Evolutionary conservation across 768 basidiomycete genomes (phyloP).

Genomic region (Boletus pseudo-olivaceus): DNA sequence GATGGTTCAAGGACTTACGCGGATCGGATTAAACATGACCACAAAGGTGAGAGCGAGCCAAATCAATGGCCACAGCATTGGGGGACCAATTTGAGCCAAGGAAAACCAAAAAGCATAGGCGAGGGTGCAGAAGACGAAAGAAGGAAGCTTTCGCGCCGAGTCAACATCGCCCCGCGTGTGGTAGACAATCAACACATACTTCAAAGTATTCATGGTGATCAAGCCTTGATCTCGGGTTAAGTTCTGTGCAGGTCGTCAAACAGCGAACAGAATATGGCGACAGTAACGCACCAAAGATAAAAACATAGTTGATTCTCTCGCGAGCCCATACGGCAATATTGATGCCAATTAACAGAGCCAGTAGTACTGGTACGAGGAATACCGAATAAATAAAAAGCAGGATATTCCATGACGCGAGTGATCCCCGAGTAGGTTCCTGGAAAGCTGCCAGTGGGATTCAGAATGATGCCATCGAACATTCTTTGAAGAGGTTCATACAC

Average conservation of each 20-base stretch:
- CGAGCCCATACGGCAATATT: slow-evolving; percentile 77
- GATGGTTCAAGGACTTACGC: slow-evolving; percentile 33
- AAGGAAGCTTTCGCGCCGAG: slow-evolving; percentile 55
- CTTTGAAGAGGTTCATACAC: slow-evolving; percentile 17
- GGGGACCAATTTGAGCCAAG: slow-evolving; percentile 62
- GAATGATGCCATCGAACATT: background rate
- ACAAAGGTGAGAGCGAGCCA: slow-evolving; percentile 69
- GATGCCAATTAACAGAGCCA: slow-evolving; percentile 71
- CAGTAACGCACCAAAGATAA: slow-evolving; percentile 72
- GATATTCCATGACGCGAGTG: slow-evolving; percentile 65
- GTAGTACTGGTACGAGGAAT: slow-evolving; percentile 69
- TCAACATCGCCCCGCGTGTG: background rate
- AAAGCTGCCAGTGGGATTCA: slow-evolving; percentile 42
- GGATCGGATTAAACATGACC: slow-evolving; percentile 73
- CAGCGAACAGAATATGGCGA: background rate
- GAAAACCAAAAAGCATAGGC: slow-evolving; percentile 84
- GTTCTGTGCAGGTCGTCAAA: slow-evolving; percentile 39
- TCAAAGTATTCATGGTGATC: slow-evolving; percentile 80
- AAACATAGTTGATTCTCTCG: slow-evolving; percentile 84
- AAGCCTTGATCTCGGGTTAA: slow-evolving; percentile 65
- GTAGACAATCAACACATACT: slow-evolving; percentile 32
- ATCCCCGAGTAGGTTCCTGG: slow-evolving; percentile 43
- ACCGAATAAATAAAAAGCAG: slow-evolving; percentile 77
- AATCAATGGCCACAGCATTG: slow-evolving; percentile 73
- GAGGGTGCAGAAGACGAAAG: slow-evolving; percentile 65